Percentiles rank a stretch among this genome's conserved stretches.
These are phyloP conservation scores for Calonectria pauciramosa DNA, from an alignment of 2,329 filamentous ascomycete species.

Conservation along the genomic window DNA sequence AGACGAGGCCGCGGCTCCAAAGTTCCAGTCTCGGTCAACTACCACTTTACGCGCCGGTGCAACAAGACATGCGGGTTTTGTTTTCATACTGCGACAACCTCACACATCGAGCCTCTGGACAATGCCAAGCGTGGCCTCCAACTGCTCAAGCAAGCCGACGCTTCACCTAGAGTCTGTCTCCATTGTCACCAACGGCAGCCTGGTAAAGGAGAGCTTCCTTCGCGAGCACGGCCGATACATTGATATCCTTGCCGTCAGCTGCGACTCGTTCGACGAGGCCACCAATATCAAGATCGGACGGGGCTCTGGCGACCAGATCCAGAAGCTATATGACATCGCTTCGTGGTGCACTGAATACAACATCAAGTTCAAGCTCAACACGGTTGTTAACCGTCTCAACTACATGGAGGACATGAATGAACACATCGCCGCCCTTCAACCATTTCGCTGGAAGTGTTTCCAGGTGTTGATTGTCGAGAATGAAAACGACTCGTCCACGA, in stretches of 20 bases:
- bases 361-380: conserved; percentile 72
- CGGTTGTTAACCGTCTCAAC: conserved; percentile 61
- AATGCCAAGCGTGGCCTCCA: not conserved
- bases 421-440: not conserved
- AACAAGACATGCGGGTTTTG: not conserved
- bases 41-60: not conserved
- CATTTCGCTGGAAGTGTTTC: not conserved
- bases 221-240: not conserved
- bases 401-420: conserved; percentile 71
- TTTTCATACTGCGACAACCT: not conserved
- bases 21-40: not conserved
- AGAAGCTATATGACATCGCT: conserved; percentile 46
- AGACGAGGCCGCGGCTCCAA: not conserved
- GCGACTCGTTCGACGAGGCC: not conserved
- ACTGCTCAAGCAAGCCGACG: not conserved
- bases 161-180: not conserved
- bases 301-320: not conserved
- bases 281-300: not conserved
- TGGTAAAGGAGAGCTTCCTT: not conserved
- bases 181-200: not conserved
- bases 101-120: not conserved
- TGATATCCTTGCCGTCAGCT: not conserved
- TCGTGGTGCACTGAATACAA: conserved; percentile 63
- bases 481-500: not conserved
- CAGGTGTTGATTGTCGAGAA: not conserved